These are phyloP conservation scores for Pseudisothecium myosuroides DNA, from an alignment of 225 moss, liverwort and hornwort genomes.

Conservation along the genomic window DNA sequence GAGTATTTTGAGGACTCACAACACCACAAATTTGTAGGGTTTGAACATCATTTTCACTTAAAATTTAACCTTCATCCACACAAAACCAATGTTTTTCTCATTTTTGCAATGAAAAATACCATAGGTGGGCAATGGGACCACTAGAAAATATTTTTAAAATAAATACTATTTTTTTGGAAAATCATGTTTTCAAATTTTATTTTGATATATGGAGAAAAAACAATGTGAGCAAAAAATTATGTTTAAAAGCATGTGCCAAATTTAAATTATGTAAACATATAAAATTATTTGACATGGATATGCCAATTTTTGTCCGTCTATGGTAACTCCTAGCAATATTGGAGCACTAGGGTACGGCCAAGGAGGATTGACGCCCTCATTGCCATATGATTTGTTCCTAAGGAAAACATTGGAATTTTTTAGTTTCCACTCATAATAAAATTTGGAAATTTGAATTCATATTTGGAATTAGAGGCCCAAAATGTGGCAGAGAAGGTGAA, in stretches of 20 bases:
- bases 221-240: not conserved
- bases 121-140: not conserved
- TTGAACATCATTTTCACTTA: not conserved
- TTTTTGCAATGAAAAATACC: not conserved
- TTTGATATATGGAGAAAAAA: not conserved
- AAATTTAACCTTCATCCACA: not conserved
- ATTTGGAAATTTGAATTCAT: too few relatives aligned
- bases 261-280: not conserved
- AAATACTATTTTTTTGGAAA: too few relatives aligned
- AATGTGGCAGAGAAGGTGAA: too few relatives aligned
- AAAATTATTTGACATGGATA: not conserved
- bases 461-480: too few relatives aligned
- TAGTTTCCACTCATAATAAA: too few relatives aligned
- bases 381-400: too few relatives aligned
- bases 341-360: too few relatives aligned
- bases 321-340: not conserved
- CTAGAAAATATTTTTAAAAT: not conserved
- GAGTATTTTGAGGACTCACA: not conserved
- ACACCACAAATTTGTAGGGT: too few relatives aligned
- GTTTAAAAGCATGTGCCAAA: rapidly evolving
- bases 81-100: not conserved
- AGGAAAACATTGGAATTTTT: too few relatives aligned
- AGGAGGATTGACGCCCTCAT: too few relatives aligned
- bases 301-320: rapidly evolving
- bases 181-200: not conserved